Percentiles rank a stretch among this genome's conserved stretches.
Conservation (phyloP, 2,329 filamentous ascomycete genomes). For the Pleurostoma richardsiae region DNA sequence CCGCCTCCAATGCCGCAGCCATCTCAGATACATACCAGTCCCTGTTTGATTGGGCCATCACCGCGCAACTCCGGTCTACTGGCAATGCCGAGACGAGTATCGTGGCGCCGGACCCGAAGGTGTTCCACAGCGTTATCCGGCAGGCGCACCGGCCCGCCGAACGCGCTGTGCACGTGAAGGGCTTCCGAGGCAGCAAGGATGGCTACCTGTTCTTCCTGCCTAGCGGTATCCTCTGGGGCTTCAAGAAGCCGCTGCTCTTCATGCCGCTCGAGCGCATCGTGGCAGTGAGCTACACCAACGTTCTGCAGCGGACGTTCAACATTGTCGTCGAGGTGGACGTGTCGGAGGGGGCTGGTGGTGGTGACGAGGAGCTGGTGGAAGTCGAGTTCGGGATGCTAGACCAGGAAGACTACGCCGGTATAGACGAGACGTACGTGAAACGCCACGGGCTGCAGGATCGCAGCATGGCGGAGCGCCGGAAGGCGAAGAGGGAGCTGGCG, state of each 20-base stretch:
- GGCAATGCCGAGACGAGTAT: constrained; percentile 41
- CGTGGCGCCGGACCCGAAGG: constrained; percentile 44
- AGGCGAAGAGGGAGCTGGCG: constrained; percentile 57
- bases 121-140: constrained; percentile 52
- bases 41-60: constrained; percentile 58
- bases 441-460: constrained; percentile 58
- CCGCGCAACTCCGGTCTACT: constrained; percentile 42
- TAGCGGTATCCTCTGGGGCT: constrained; percentile 63
- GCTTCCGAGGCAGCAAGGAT: constrained; percentile 63
- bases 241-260: constrained; percentile 65
- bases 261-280: constrained; percentile 55
- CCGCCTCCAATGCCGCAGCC: constrained; percentile 40
- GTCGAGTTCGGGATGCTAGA: constrained; percentile 66
- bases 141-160: constrained; percentile 57
- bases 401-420: constrained; percentile 61
- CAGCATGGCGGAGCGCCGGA: constrained; percentile 64
- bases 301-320: constrained; percentile 65
- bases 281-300: constrained; percentile 62
- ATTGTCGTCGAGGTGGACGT: constrained; percentile 57
- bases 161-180: constrained; percentile 60
- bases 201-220: constrained; percentile 64
- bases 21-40: constrained; percentile 55
- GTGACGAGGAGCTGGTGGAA: constrained; percentile 48
- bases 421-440: constrained; percentile 58
- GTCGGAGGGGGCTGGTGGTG: constrained; percentile 25